phyloP scores from a whole-genome alignment of 1,284 basidiomycete genomes.

The Cystobasidiaceae sp. region DNA sequence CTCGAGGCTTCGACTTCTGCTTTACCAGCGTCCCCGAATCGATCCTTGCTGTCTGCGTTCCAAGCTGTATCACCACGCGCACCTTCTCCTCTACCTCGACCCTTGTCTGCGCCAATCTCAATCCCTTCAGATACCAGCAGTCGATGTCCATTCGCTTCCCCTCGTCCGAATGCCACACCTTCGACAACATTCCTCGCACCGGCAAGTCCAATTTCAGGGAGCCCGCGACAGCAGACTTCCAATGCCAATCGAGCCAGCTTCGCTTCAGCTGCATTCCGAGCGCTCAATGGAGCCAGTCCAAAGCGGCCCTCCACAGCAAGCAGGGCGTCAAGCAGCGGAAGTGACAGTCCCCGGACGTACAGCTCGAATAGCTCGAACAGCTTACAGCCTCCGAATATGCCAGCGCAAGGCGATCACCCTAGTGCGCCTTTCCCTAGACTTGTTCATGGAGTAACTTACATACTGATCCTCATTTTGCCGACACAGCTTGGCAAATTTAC shows the following conservation, averaged over 20 bases:
- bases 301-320: neutral
- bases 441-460: too few species aligned
- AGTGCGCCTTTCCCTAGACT: too few species aligned
- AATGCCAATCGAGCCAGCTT: neutral
- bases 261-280: slow-evolving; percentile 10
- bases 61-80: slow-evolving; percentile 16
- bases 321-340: neutral
- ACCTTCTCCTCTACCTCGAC: neutral
- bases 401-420: neutral
- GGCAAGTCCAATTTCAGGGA: neutral
- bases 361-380: neutral
- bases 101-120: neutral
- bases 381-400: too few species aligned
- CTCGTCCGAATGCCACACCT: neutral
- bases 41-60: slow-evolving; percentile 18
- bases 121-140: neutral
- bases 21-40: slow-evolving; percentile 8
- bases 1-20: neutral
- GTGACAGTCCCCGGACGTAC: too few species aligned
- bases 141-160: neutral
- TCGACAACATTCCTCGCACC: neutral
- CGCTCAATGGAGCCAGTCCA: slow-evolving; percentile 18
- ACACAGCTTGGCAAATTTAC: slow-evolving; percentile 14
- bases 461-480: neutral
- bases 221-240: neutral